A percentile compares a stretch with the other conserved stretches of the same genome.
phyloP scores from a whole-genome alignment of 352 stramenopile genomes.

The Halophytophthora polymorphica region DNA sequence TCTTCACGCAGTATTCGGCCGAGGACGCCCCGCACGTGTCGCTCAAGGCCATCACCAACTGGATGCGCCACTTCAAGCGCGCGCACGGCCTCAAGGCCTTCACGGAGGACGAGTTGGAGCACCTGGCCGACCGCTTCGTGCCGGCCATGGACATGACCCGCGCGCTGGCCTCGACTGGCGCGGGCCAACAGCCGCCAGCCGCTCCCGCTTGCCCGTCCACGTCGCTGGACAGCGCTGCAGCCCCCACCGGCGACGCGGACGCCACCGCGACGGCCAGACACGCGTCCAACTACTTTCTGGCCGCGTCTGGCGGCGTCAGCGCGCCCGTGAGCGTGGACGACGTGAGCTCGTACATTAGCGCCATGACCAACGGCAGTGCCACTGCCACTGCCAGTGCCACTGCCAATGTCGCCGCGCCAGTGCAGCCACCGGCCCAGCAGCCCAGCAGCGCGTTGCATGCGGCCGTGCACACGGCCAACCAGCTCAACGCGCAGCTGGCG shows the following conservation, averaged over 20 bases:
- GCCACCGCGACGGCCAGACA: background rate
- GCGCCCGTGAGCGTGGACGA: constrained; percentile 20
- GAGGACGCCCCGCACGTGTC: constrained; percentile 32
- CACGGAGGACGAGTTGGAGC: constrained; percentile 43
- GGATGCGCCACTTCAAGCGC: constrained; percentile 69
- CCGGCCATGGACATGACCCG: constrained; percentile 54
- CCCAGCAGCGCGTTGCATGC: constrained; percentile 18
- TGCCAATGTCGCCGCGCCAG: background rate
- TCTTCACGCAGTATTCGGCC: constrained; percentile 67
- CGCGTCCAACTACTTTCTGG: no score
- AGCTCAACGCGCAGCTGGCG: constrained; percentile 42
- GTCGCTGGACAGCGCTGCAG: no score
- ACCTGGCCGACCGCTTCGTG: constrained; percentile 52
- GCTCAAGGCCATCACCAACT: constrained; percentile 46
- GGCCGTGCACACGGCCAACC: constrained; percentile 29
- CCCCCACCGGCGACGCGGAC: no score
- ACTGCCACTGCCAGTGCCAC: background rate
- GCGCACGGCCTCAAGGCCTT: constrained; percentile 59
- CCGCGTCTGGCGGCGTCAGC: background rate
- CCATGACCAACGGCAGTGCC: constrained; percentile 6
- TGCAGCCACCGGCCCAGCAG: no score
- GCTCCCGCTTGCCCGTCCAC: no score
- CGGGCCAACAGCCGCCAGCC: background rate
- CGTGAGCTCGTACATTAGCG: constrained; percentile 33
- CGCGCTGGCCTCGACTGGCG: background rate